Evolutionary conservation across 208 protist species (phyloP), one percentile per base, ranked within the genome.

Genomic region (Leishmania guyanensis): DNA sequence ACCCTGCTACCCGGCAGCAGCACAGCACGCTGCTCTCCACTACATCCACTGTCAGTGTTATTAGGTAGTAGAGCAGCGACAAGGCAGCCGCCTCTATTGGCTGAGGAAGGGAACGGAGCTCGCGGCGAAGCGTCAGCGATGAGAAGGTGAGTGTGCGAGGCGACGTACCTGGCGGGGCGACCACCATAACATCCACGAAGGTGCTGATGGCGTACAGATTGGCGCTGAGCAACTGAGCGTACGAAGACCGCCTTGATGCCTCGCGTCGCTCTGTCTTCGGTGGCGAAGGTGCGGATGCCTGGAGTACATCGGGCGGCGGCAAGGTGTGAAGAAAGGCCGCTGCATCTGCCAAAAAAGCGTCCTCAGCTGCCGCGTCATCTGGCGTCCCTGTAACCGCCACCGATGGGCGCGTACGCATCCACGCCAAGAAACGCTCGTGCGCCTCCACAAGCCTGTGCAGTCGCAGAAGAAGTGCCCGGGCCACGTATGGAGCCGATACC

Each of bases 141-240:
- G 77, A 5, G 22, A 46, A 72, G 43, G 12, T 17, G 39, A 3
- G 36, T 33, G 68, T 22, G 46, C 20, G 20, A n/a, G 16, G 68
- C 29, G 26, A 12, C 33, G 9, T 36, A 0, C 1, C 22, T 36
- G 29, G 56, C 62, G 6, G 48, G 3, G 60, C 0, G n/a, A 17
- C n/a, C 5, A 36, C 53, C 1, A 29, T 14, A 2, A 51, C 66
- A 12, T 84, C 75, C 16, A 84, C 39, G 22, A 80, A 75, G 51
- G 36, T 48, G 54, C 75, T 83, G 80, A 83, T 79, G 66, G 80
- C 75, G 74, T 83, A 83, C 3, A 83, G 71, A 65, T 79, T 83
- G 33, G 75, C 48, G 68, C 75, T 75, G 51, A 84, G 26, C 36
- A 84, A 29, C 53, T 71, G 80, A 10, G 80, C 71, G 33, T 78